phyloP scores from a whole-genome alignment of 768 basidiomycete genomes.

The Dioszegia hungarica region DNA sequence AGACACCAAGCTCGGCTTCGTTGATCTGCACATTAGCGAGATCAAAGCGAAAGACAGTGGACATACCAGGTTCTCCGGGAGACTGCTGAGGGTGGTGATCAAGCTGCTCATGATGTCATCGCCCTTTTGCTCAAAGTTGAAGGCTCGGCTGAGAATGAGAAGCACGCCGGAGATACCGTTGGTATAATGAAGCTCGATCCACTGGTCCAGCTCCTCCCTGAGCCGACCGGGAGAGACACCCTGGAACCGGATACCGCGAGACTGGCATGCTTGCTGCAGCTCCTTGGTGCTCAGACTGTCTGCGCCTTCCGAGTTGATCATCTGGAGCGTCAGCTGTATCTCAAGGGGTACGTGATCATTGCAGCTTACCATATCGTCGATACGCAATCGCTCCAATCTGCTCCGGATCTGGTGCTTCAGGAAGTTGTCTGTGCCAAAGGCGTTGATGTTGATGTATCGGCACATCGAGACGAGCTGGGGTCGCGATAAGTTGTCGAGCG shows the following conservation, averaged over 20 bases:
- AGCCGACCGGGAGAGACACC: slow-evolving; percentile 82
- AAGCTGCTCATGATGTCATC: slow-evolving; percentile 77
- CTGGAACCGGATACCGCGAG: slow-evolving; percentile 83
- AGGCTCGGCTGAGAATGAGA: slow-evolving; percentile 87
- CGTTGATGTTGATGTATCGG: slow-evolving; percentile 95
- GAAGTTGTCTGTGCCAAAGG: slow-evolving; percentile 98
- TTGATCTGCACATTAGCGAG: slow-evolving; percentile 61
- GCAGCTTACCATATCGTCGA: slow-evolving; percentile 66
- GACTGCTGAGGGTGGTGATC: slow-evolving; percentile 81
- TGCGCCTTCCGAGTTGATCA: slow-evolving; percentile 82
- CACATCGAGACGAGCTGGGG: slow-evolving; percentile 98
- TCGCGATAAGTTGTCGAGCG: slow-evolving; percentile 92
- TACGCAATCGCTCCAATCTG: slow-evolving; percentile 71
- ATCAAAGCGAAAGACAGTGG: background rate
- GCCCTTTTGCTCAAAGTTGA: slow-evolving; percentile 82
- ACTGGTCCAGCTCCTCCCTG: slow-evolving; percentile 81
- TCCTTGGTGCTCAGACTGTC: slow-evolving; percentile 86
- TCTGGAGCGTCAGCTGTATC: slow-evolving; percentile 50
- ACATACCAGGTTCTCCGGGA: slow-evolving; percentile 89
- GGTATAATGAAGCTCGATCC: slow-evolving; percentile 89
- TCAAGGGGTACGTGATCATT: background rate
- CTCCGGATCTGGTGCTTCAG: slow-evolving; percentile 83
- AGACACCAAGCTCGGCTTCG: slow-evolving; percentile 94
- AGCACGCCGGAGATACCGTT: slow-evolving; percentile 88
- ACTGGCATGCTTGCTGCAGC: slow-evolving; percentile 86